Evolutionary conservation across 805 yeast species (phyloP).

Genomic region (Metschnikowia vanudenii): DNA sequence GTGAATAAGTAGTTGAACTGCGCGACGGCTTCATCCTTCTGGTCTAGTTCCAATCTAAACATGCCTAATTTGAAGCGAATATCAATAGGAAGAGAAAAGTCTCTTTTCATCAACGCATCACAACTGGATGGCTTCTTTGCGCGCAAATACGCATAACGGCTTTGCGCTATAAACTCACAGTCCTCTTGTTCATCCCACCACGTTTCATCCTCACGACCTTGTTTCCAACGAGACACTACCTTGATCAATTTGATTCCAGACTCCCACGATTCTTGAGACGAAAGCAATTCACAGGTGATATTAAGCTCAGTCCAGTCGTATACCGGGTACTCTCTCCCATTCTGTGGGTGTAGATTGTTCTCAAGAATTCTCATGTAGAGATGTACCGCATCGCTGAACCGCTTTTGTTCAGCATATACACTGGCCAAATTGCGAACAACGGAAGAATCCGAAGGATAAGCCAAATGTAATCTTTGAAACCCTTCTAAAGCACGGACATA

Average conservation of each 20-base stretch:
- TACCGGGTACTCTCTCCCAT: conserved; percentile 39
- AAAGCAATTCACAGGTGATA: conserved; percentile 74
- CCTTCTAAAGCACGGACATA: conserved; percentile 73
- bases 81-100: conserved; percentile 72
- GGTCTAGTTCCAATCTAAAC: conserved; percentile 62
- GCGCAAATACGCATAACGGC: conserved; percentile 41
- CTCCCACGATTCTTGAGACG: conserved; percentile 62
- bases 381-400: conserved; percentile 72
- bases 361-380: conserved; percentile 65
- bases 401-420: conserved; percentile 52
- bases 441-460: conserved; percentile 57
- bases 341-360: conserved; percentile 46
- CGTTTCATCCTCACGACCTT: conserved; percentile 57
- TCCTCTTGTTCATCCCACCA: conserved; percentile 77
- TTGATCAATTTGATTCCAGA: conserved; percentile 66
- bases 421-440: conserved; percentile 58
- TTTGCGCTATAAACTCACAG: conserved; percentile 69
- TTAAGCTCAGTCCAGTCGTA: conserved; percentile 91
- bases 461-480: conserved; percentile 53
- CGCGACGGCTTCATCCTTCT: conserved; percentile 64
- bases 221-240: conserved; percentile 79
- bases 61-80: conserved; percentile 79
- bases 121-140: conserved; percentile 9
- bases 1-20: conserved; percentile 64
- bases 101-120: conserved; percentile 19